Base-by-base conservation (phyloP, 352 stramenopile genomes). In the Phytophthora boehmeriae region DNA sequence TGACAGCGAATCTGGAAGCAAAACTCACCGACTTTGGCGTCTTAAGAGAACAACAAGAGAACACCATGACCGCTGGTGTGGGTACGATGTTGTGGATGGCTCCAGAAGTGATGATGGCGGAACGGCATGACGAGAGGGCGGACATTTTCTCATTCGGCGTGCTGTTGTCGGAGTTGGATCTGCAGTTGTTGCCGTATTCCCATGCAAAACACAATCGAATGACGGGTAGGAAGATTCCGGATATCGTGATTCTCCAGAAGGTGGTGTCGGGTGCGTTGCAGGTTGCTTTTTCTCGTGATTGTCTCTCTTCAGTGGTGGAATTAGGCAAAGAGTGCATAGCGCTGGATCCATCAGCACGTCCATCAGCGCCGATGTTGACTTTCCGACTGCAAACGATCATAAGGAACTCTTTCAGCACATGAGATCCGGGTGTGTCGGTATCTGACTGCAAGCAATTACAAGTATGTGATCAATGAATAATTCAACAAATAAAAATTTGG, bases 81-180 rank as follows among this genome's bases (percentile, higher is more conserved):
- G 43, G 43, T 17, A 66, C 59, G 22, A 69, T 47, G 34, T 48
- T 69, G 16, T 73, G 51, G 59, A 73, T 68, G 47, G 64, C 64
- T 13, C 64, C 59, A 32, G 38, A 69, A 43, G 51, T 71, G 8
- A 61, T 67, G 63, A 16, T 67, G 3, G 50, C 48, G 13, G 36
- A 53, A 14, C 22, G 19, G 10, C 63, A 67, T 27, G 44, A 61
- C 14, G 42, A 63, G 27, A 67, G 57, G 30, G 45, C 50, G 20
- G 57, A 71, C 27, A 52, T 71, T 35, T 68, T 62, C 23, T 61
- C 62, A 13, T 71, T 71, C 17, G 55, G 55, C 13, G 48, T 71
- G 44, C 43, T 71, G 34, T 28, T 68, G 19, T 34, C 25, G 1
- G 63, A 72, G 27, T 46, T 72, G n/a, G 63, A 67, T 32, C 38